Evolutionary conservation across 768 basidiomycete genomes (phyloP).

Genomic region (Coprinopsis sp.): DNA sequence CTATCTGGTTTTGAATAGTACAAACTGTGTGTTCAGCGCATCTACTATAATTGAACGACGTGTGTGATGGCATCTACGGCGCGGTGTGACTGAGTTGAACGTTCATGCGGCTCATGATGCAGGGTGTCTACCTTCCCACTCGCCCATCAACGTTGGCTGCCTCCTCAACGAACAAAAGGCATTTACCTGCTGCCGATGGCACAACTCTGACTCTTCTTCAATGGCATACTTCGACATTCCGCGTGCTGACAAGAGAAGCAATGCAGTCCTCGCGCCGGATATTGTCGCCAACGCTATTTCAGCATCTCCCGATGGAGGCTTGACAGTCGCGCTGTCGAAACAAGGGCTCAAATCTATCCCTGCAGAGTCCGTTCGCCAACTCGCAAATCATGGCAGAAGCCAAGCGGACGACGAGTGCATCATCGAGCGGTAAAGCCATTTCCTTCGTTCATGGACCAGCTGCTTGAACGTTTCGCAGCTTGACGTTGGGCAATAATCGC

Average conservation of each 20-base stretch:
- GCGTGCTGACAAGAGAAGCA: not conserved
- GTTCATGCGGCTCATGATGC: no score
- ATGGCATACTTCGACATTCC: not conserved
- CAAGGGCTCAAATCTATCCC: conserved; percentile 73
- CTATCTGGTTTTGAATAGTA: conserved; percentile 74
- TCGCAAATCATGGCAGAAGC: conserved; percentile 57
- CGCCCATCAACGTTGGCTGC: no score
- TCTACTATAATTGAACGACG: not conserved
- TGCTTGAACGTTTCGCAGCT: conserved; percentile 37
- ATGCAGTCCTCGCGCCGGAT: conserved; percentile 40
- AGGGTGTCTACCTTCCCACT: no score
- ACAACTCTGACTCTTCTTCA: not conserved
- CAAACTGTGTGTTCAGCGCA: not conserved
- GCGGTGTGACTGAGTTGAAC: no score
- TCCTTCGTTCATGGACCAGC: not conserved
- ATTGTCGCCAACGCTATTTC: conserved; percentile 62
- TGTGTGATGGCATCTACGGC: not conserved
- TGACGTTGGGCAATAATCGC: conserved; percentile 84
- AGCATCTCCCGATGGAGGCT: conserved; percentile 70
- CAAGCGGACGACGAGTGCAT: conserved; percentile 44
- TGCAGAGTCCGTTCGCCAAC: conserved; percentile 67
- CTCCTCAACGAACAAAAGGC: no score
- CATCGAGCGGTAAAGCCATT: conserved; percentile 53
- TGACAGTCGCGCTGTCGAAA: conserved; percentile 82
- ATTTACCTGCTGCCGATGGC: not conserved